phyloP scores from a whole-genome alignment of 306 rosid genomes.

The Vigna mungo region DNA sequence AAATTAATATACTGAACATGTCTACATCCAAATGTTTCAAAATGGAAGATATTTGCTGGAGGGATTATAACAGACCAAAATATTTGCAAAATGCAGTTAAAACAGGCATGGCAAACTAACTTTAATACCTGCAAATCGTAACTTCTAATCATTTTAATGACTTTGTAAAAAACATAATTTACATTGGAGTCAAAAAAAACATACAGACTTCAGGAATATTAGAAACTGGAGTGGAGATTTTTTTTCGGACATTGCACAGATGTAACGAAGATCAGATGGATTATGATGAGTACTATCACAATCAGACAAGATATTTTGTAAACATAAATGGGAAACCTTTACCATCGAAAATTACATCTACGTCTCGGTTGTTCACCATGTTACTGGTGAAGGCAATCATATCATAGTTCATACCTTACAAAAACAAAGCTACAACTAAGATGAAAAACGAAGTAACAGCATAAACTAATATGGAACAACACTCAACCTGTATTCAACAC shows the following conservation, averaged over 20 bases:
- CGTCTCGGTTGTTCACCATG: constrained; percentile 9
- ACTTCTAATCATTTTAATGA: too few species aligned
- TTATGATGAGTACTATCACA: neutral
- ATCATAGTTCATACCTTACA: constrained; percentile 29
- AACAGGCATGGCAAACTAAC: too few species aligned
- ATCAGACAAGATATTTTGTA: neutral
- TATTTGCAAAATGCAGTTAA: too few species aligned
- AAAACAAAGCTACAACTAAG: constrained; percentile 34
- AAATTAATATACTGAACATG: too few species aligned
- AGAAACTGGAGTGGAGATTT: neutral
- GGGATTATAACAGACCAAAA: too few species aligned
- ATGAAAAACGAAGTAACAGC: constrained; percentile 27
- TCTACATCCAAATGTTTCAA: too few species aligned
- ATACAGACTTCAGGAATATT: neutral
- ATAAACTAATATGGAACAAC: constrained; percentile 24
- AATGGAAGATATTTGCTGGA: too few species aligned
- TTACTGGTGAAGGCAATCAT: constrained; percentile 26
- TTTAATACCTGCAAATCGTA: too few species aligned
- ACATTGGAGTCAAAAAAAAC: too few species aligned
- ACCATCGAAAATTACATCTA: constrained; percentile 16
- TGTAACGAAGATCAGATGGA: neutral
- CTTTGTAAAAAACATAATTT: too few species aligned
- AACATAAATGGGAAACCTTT: constrained; percentile 14
- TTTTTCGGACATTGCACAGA: neutral
- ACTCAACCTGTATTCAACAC: constrained; percentile 33